A percentile compares a stretch with the other conserved stretches of the same genome.
Conservation (phyloP, 805 yeast genomes). For the Wickerhamomyces rabaulensis region DNA sequence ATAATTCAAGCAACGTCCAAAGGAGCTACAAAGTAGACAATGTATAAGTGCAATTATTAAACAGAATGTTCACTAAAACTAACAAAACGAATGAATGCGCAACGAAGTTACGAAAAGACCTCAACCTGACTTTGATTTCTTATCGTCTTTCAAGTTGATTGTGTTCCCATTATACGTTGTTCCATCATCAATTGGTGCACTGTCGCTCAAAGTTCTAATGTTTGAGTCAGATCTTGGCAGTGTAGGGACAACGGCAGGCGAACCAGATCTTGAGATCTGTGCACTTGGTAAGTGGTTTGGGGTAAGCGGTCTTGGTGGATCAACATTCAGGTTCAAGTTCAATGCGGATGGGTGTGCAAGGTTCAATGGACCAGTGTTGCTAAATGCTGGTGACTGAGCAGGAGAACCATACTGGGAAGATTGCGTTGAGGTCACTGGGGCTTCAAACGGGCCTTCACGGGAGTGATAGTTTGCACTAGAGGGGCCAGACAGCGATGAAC, state of each 20-base stretch:
- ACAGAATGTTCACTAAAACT: background rate
- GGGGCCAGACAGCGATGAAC: background rate
- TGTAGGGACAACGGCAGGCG: conserved; percentile 4
- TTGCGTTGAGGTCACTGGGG: conserved; percentile 8
- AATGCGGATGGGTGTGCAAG: conserved; percentile 20
- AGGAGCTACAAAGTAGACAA: background rate
- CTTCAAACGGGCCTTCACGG: background rate
- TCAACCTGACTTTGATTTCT: background rate
- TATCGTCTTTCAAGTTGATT: conserved; percentile 46
- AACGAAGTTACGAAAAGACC: too few relatives aligned
- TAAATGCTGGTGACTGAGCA: conserved; percentile 16
- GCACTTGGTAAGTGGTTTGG: conserved; percentile 15
- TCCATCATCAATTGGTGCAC: conserved; percentile 30
- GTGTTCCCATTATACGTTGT: conserved; percentile 55
- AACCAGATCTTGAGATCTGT: conserved; percentile 7
- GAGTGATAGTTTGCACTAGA: background rate
- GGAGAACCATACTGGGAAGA: conserved; percentile 26
- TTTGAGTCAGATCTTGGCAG: conserved; percentile 10
- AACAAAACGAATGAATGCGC: background rate
- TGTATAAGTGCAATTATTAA: background rate
- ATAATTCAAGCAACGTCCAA: too few relatives aligned
- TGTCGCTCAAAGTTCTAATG: conserved; percentile 24
- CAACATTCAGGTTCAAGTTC: conserved; percentile 17
- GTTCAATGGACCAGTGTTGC: conserved; percentile 4
- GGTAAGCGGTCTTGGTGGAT: conserved; percentile 5